Base-by-base conservation (phyloP, 2,329 filamentous ascomycete genomes). In the Colletotrichum musae region DNA sequence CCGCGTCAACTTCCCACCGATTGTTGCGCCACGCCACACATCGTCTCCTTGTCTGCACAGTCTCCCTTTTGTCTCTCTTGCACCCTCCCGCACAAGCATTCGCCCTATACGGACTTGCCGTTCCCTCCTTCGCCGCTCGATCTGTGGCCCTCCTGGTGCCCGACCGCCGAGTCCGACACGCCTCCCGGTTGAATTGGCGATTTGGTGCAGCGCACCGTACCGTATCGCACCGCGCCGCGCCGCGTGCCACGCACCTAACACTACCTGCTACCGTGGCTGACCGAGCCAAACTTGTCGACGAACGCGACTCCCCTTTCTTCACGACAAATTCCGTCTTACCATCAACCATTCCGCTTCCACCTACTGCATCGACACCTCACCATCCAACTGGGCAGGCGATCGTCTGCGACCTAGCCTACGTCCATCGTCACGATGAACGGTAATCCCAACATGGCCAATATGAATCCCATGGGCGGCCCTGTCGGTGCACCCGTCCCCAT, bases 401-500 rank as follows among this genome's bases (percentile, higher is more conserved):
- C 71, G 77, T 83, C 82, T 83, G 81, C 80, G 74, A 71, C 70
- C 72, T 73, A 61, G 72, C 73, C 72, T 70, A 69, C 73, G 77
- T 61, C 57, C 57, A 43, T 21, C 18, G n/a, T 32, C 43, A 64
- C 78, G 75, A 89, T 89, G 87, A 91, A 88, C 83, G 78, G 83
- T 51, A 81, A 72, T 41, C 83, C 87, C 75, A 85, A 88, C 77
- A 93, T 94, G 90, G 87, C 86, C 77, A 87, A 85, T 77, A 93
- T 94, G 89, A 89, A 86, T 77, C 85, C 87, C 79, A 90, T 92
- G 88, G 91, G 89, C 70, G 90, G 88, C 54, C 89, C 90, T 61
- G 89, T 92, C 70, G 91, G 90, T 73, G 84, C 84, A 64, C 86
- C 87, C 41, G 88, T 90, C 77, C 87, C 87, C 77, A 91, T 92